These are phyloP conservation scores for Penicillium cosmopolitanum DNA, from an alignment of 495 filamentous ascomycete genomes.

Conservation along the genomic window DNA sequence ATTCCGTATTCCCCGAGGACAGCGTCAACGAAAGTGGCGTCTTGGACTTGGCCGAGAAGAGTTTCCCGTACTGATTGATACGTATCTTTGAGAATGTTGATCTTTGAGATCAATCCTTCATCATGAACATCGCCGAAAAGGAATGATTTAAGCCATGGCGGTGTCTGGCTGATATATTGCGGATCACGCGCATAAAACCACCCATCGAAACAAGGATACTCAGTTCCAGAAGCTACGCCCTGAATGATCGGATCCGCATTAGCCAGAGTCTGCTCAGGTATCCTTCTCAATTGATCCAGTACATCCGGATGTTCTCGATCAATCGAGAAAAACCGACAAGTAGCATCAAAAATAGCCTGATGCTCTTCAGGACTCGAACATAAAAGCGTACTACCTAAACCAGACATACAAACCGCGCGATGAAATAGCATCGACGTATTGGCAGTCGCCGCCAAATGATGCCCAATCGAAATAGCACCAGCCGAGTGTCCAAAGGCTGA, in stretches of 20 bases:
- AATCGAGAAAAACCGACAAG: constrained; percentile 18
- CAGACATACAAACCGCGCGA: too few species aligned
- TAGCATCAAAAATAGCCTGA: neutral
- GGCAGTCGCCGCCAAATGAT: too few species aligned
- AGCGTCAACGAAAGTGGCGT: constrained; percentile 11
- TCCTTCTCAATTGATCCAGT: constrained; percentile 13
- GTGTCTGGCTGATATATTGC: neutral
- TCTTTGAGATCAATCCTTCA: constrained; percentile 17
- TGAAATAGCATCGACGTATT: too few species aligned
- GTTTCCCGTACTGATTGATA: constrained; percentile 12
- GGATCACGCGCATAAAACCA: constrained; percentile 19
- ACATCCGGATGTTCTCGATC: constrained; percentile 8
- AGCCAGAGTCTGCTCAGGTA: constrained; percentile 15
- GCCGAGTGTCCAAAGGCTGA: too few species aligned
- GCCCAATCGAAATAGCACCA: too few species aligned
- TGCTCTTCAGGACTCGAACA: too few species aligned
- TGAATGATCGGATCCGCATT: constrained; percentile 19
- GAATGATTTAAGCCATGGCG: constrained; percentile 10
- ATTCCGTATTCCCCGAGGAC: constrained; percentile 14
- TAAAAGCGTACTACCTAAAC: too few species aligned
- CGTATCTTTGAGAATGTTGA: constrained; percentile 14
- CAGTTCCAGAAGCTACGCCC: constrained; percentile 9
- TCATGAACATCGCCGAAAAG: constrained; percentile 19
- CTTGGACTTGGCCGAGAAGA: constrained; percentile 7
- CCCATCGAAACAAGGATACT: constrained; percentile 19